A percentile compares a stretch with the other conserved stretches of the same genome.
Evolutionary conservation across 805 yeast species (phyloP).

Genomic region (Kluyveromyces aestuarii): DNA sequence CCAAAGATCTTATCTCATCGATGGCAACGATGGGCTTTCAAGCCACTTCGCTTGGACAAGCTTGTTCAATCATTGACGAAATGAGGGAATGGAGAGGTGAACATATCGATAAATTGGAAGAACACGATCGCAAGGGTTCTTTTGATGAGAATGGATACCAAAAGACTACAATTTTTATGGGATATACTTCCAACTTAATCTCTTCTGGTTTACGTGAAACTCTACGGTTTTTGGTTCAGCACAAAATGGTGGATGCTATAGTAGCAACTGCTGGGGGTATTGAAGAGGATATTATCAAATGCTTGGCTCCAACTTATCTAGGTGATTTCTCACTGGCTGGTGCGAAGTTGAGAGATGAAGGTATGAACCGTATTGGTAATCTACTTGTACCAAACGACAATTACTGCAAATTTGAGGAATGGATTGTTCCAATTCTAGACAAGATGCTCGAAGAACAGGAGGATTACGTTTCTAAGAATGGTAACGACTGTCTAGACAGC

Average conservation of each 20-base stretch:
- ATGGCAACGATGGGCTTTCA: constrained; percentile 98
- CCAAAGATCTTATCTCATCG: constrained; percentile 64
- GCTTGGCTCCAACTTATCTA: constrained; percentile 91
- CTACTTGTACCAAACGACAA: constrained; percentile 95
- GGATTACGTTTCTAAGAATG: constrained; percentile 44
- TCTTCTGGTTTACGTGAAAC: constrained; percentile 93
- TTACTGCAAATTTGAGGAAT: constrained; percentile 95
- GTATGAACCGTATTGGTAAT: constrained; percentile 97
- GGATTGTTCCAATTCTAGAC: constrained; percentile 94
- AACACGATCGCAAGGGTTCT: constrained; percentile 62
- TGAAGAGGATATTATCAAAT: constrained; percentile 94
- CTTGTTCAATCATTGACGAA: constrained; percentile 84
- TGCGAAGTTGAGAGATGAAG: constrained; percentile 75
- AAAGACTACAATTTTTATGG: constrained; percentile 86
- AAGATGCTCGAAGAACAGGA: constrained; percentile 84
- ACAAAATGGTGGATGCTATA: constrained; percentile 89
- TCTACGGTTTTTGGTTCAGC: constrained; percentile 77
- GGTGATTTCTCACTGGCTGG: constrained; percentile 88
- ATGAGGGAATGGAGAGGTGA: constrained; percentile 94
- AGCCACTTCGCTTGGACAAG: constrained; percentile 76
- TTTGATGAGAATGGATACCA: constrained; percentile 73
- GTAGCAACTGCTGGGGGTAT: constrained; percentile 98
- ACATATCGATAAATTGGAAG: constrained; percentile 57
- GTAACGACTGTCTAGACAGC: constrained; percentile 50
- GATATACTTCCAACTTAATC: constrained; percentile 92